These are phyloP conservation scores for Cylindrotheca closterium DNA, from an alignment of 108 stramenopile genomes.

Conservation along the genomic window DNA sequence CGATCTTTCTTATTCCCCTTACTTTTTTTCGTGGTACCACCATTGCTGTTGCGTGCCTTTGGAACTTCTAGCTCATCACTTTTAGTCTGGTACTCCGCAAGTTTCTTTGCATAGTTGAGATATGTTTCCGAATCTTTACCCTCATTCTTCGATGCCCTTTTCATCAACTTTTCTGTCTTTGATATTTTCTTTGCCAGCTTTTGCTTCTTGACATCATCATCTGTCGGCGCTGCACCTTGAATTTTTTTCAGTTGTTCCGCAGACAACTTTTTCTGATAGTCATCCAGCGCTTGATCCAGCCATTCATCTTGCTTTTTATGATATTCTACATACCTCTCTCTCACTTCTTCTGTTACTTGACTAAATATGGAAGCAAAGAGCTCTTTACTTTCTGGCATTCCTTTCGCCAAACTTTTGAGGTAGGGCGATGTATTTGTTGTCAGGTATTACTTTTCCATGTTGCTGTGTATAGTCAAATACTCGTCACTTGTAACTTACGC, in stretches of 20 bases:
- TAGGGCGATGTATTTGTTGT: no score
- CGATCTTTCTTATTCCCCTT: background rate
- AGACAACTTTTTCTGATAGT: background rate
- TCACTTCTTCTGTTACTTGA: constrained; percentile 6
- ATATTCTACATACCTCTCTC: background rate
- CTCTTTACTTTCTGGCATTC: constrained; percentile 6
- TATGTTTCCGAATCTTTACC: background rate
- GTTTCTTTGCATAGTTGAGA: background rate
- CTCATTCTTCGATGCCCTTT: background rate
- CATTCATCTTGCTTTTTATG: constrained; percentile 11
- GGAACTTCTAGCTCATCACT: no score
- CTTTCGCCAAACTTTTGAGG: constrained; percentile 2
- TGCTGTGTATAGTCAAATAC: no score
- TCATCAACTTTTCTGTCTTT: background rate
- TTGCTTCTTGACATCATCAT: background rate
- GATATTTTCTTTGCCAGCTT: background rate
- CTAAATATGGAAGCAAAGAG: constrained; percentile 8
- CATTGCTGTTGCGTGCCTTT: no score
- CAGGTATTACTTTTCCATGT: no score
- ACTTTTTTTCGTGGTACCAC: no score
- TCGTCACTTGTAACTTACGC: constrained; percentile 6
- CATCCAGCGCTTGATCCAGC: constrained; percentile 15
- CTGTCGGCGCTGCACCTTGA: background rate
- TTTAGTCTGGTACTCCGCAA: background rate
- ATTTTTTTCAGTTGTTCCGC: background rate